phyloP scores from a whole-genome alignment of 202 grass and related monocot species.

The Elaeis oleifera region DNA sequence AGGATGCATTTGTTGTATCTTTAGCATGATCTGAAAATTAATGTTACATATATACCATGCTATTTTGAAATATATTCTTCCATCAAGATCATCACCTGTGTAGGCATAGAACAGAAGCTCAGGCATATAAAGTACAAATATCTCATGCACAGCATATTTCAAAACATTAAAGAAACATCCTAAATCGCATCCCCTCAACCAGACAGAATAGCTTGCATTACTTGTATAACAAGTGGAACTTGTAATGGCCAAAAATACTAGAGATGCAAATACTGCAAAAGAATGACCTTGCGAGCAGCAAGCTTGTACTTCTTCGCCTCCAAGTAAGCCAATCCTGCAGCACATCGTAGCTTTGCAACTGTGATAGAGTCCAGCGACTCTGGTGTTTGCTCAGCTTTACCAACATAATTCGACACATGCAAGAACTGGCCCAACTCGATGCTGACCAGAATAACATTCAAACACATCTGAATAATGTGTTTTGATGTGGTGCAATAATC shows the following conservation, averaged over 20 bases:
- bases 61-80: too few species aligned
- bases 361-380: slow-evolving; percentile 41
- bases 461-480: slow-evolving; percentile 98
- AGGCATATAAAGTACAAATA: too few species aligned
- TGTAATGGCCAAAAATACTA: not conserved
- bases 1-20: too few species aligned
- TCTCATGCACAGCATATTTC: too few species aligned
- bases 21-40: too few species aligned
- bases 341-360: slow-evolving; percentile 59
- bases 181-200: too few species aligned
- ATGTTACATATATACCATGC: too few species aligned
- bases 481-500: slow-evolving; percentile 98
- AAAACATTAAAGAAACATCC: too few species aligned
- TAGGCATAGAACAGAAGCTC: too few species aligned
- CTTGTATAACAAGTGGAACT: not conserved
- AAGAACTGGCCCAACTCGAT: slow-evolving; percentile 79
- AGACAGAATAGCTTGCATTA: too few species aligned
- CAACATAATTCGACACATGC: slow-evolving; percentile 81
- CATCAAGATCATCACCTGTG: too few species aligned
- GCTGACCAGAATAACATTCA: slow-evolving; percentile 84
- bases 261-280: not conserved
- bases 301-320: slow-evolving; percentile 93
- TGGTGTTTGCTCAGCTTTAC: slow-evolving; percentile 81
- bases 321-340: slow-evolving; percentile 75
- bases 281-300: slow-evolving; percentile 84